Evolutionary conservation across 2,329 filamentous ascomycete genomes (phyloP), one percentile per base, ranked within the genome.

Genomic region (Calonectria naviculata): DNA sequence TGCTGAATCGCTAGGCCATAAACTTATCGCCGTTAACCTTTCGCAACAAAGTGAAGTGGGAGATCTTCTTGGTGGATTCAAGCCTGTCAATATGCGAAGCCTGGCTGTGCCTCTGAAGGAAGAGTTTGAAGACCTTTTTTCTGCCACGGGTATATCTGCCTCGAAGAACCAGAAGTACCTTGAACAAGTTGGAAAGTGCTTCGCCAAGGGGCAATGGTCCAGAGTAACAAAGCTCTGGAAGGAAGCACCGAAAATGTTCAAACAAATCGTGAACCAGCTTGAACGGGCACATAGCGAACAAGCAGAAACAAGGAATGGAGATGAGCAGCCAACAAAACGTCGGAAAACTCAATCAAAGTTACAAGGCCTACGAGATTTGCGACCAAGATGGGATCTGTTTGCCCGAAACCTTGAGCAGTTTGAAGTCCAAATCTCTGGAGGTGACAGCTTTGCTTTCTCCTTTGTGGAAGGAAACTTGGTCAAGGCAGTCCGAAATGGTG

Each of bases 21-120:
- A 94, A 78, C 89, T 99, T 15, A 93, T 95, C 0, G 94, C 95
- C 3, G 95, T 99, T 80, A 99, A 99, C 80, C 83, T 99, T 80
- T 99, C 97, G 0, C 97, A 99, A 81, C 97, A 99, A 81, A 98
- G 95, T 79, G 97, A 99, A 83, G 95, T 94, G 46, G 94, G 95
- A n/a, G 97, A 99, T 84, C 86, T 99, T 15, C 87, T 99, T 0
- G 97, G 97, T 78, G 97, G 97, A 0, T 98, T 97, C 86, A 99
- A 99, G 81, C 97, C 97, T 0, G 93, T 99, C 70, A 98, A 96
- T 80, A 91, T 97, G 47, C 92, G 96, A 75, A 97, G 92, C 71
- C 87, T 98, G 68, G 93, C 97, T 0, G 90, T 98, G 42, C 96
- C 97, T 0, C 85, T 99, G 79, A 95, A 97, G 78, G 97, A 98